phyloP scores from a whole-genome alignment of 1,139 yeast genomes.

The Oligophagozyma castellii region DNA sequence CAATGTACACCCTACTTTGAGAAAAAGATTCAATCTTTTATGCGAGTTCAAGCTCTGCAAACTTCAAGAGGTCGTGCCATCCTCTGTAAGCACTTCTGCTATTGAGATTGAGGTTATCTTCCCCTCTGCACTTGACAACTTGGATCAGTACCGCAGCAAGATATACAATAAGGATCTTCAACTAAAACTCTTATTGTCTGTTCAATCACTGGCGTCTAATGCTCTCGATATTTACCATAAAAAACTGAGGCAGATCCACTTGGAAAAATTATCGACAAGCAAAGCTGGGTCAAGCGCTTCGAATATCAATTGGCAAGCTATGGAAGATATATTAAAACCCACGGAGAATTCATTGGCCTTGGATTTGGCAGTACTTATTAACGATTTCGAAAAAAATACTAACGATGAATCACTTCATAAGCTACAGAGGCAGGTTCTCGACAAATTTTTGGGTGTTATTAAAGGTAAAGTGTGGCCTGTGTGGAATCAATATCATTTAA shows the following conservation, averaged over 20 bases:
- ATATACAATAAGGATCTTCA: slow-evolving; percentile 18
- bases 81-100: slow-evolving; percentile 5
- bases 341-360: slow-evolving; percentile 23
- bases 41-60: slow-evolving; percentile 16
- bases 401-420: slow-evolving; percentile 15
- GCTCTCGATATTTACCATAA: slow-evolving; percentile 37
- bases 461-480: slow-evolving; percentile 14
- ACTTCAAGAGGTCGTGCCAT: slow-evolving; percentile 9
- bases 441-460: slow-evolving; percentile 12
- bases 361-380: slow-evolving; percentile 23
- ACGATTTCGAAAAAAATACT: slow-evolving; percentile 17
- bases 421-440: slow-evolving; percentile 18
- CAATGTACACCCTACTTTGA: slow-evolving; percentile 16
- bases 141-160: slow-evolving; percentile 8
- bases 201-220: slow-evolving; percentile 17
- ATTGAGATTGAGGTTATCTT: slow-evolving; percentile 5
- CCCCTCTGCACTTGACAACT: slow-evolving; percentile 3
- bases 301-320: slow-evolving; percentile 16
- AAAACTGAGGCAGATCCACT: slow-evolving; percentile 31
- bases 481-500: slow-evolving; percentile 2
- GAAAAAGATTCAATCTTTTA: slow-evolving; percentile 17
- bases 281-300: no score
- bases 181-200: slow-evolving; percentile 12
- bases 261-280: no score
- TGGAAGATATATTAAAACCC: slow-evolving; percentile 27